Percentiles rank a stretch among this genome's conserved stretches.
Conservation (phyloP, 202 grass and related monocot species). For the Eragrostis tef region DNA sequence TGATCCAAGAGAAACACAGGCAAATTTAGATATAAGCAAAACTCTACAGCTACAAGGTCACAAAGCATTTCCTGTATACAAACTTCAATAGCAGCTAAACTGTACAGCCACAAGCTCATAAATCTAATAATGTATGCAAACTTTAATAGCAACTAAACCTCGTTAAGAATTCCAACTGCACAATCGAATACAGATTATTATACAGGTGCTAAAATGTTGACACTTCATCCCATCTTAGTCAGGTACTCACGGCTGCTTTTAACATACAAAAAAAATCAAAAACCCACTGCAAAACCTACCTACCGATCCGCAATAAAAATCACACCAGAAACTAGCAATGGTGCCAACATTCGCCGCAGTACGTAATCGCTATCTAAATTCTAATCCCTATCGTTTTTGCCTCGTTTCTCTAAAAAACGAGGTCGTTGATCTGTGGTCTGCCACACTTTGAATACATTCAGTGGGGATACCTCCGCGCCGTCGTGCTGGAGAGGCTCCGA, state of each 20-base stretch:
- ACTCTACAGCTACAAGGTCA: not conserved
- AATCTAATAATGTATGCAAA: too few relatives aligned
- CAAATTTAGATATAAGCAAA: constrained; percentile 12
- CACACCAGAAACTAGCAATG: not conserved
- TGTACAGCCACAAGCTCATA: too few relatives aligned
- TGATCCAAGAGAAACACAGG: not conserved
- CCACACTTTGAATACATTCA: too few relatives aligned
- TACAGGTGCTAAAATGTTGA: not conserved
- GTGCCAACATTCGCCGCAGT: not conserved
- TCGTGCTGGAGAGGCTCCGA: too few relatives aligned
- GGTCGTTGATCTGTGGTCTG: too few relatives aligned
- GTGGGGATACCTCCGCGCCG: too few relatives aligned
- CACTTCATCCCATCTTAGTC: not conserved
- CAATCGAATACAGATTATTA: not conserved
- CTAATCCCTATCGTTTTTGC: not conserved
- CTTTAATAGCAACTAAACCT: not conserved
- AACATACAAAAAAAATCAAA: not conserved
- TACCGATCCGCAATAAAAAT: constrained; percentile 23
- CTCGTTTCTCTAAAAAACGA: too few relatives aligned
- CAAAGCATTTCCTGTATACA: not conserved
- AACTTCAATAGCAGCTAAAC: not conserved
- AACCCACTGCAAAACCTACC: not conserved
- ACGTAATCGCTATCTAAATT: not conserved
- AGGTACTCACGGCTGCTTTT: not conserved
- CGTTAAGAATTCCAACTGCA: not conserved